Percentiles rank a stretch among this genome's conserved stretches.
phyloP scores from a whole-genome alignment of 139 green algal genomes.

The Coccomyxa sp. region DNA sequence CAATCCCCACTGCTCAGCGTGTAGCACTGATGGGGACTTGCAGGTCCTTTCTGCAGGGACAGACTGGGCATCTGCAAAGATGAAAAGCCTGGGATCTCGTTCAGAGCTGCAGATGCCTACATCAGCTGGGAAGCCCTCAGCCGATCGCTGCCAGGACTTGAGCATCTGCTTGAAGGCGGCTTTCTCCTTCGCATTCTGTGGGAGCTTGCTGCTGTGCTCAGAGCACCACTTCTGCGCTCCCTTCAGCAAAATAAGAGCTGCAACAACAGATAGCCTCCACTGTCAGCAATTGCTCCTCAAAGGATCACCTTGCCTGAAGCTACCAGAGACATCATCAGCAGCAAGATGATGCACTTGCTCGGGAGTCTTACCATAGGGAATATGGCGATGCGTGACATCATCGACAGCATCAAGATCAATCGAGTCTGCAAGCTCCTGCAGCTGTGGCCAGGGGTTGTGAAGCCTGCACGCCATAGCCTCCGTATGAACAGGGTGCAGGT shows the following conservation, averaged over 20 bases:
- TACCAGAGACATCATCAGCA: neutral
- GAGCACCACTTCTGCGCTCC: constrained; percentile 48
- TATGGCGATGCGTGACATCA: constrained; percentile 72
- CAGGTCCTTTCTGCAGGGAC: neutral
- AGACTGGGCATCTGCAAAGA: neutral
- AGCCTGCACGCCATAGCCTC: constrained; percentile 43
- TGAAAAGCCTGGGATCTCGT: neutral
- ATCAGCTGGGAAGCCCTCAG: constrained; percentile 53
- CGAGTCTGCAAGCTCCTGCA: constrained; percentile 44
- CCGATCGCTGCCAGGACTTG: constrained; percentile 46
- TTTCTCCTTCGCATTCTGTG: constrained; percentile 49
- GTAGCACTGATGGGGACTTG: too few species aligned
- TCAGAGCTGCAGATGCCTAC: neutral
- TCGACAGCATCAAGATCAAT: constrained; percentile 75
- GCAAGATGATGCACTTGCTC: neutral
- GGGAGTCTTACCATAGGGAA: constrained; percentile 70
- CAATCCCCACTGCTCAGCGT: neutral
- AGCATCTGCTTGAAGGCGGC: constrained; percentile 64
- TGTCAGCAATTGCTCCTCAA: neutral
- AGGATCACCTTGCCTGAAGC: neutral
- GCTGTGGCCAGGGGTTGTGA: constrained; percentile 77
- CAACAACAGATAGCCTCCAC: neutral
- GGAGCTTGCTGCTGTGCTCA: constrained; percentile 40
- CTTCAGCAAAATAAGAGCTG: constrained; percentile 67
- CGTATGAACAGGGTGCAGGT: neutral